Conservation (phyloP, 2,329 filamentous ascomycete species). For the Trichoderma semiorbis region DNA sequence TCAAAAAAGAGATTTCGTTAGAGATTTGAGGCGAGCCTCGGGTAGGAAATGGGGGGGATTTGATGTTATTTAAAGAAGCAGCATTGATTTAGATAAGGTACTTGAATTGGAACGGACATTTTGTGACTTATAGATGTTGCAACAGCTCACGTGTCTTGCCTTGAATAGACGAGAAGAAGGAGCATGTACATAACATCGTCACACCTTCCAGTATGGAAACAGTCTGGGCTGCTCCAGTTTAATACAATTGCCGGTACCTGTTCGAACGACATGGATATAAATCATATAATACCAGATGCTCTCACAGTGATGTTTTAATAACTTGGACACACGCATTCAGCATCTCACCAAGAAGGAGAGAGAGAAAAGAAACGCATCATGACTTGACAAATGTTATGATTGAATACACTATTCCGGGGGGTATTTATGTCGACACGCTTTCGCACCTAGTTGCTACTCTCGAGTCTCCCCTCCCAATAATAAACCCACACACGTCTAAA, state of each 20-base stretch:
- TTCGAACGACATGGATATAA: background rate
- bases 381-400: background rate
- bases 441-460: slow-evolving; percentile 15
- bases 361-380: background rate
- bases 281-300: background rate
- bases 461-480: slow-evolving; percentile 1
- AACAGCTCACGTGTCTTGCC: background rate
- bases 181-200: background rate
- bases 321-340: background rate
- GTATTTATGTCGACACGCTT: slow-evolving; percentile 10
- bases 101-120: background rate
- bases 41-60: background rate
- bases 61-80: slow-evolving; percentile 8
- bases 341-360: background rate
- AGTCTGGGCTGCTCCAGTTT: background rate
- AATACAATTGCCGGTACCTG: background rate
- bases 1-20: background rate
- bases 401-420: slow-evolving; percentile 4
- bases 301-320: background rate
- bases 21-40: slow-evolving; percentile 5
- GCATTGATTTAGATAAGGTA: slow-evolving; percentile 1
- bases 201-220: background rate
- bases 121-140: background rate
- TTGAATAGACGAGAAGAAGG: background rate
- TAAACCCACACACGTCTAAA: background rate